A percentile compares a stretch with the other conserved stretches of the same genome.
Evolutionary conservation across 2,329 filamentous ascomycete species (phyloP).

Genomic region (Aspergillus persii): DNA sequence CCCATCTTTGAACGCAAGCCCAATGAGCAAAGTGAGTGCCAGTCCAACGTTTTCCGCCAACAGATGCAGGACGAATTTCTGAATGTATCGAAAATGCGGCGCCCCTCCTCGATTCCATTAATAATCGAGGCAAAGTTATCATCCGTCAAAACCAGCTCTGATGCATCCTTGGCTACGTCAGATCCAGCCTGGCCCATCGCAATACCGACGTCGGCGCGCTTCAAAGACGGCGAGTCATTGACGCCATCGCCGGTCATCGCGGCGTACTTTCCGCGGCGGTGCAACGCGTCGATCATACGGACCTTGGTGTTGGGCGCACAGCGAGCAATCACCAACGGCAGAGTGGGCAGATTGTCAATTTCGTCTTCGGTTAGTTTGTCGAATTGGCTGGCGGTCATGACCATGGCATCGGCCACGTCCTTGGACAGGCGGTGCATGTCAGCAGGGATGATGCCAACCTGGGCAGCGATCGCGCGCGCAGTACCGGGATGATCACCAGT

Average conservation of each 20-base stretch:
- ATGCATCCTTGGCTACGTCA: constrained; percentile 72
- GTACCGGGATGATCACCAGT: constrained; percentile 80
- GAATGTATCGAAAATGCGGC: constrained; percentile 84
- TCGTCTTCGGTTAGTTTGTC: constrained; percentile 72
- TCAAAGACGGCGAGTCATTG: constrained; percentile 80
- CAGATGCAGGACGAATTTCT: constrained; percentile 80
- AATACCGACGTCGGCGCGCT: constrained; percentile 80
- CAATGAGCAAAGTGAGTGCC: constrained; percentile 76
- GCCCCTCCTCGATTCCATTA: constrained; percentile 77
- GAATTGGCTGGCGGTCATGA: constrained; percentile 75
- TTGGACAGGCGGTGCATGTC: constrained; percentile 60
- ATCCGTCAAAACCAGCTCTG: constrained; percentile 69
- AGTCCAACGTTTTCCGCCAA: constrained; percentile 81
- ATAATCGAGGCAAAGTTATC: constrained; percentile 89
- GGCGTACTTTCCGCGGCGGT: constrained; percentile 64
- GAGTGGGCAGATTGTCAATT: constrained; percentile 59
- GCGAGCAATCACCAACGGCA: constrained; percentile 59
- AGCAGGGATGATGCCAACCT: constrained; percentile 72
- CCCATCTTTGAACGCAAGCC: constrained; percentile 75
- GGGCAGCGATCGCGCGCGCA: constrained; percentile 71
- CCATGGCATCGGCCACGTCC: constrained; percentile 64
- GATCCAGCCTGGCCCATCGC: constrained; percentile 80
- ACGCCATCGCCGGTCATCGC: constrained; percentile 91
- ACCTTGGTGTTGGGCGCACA: constrained; percentile 68
- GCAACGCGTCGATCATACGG: constrained; percentile 71